phyloP scores from a whole-genome alignment of 306 rosid genomes.

The Casuarina glauca region DNA sequence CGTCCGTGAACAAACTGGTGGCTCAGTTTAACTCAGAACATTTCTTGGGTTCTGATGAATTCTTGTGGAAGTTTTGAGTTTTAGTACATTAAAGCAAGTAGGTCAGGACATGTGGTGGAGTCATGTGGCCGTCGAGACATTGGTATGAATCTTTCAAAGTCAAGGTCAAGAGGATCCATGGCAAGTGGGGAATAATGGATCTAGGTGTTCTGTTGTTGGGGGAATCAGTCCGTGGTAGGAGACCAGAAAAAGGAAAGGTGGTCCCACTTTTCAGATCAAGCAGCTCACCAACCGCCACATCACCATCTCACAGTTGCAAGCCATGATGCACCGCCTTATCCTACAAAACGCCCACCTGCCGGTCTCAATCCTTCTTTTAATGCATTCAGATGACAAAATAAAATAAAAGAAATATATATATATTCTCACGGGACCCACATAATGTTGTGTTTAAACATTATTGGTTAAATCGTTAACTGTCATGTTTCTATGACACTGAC shows the following conservation, averaged over 20 bases:
- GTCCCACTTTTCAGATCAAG: conserved; percentile 14
- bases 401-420: too few relatives aligned
- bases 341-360: too few relatives aligned
- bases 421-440: too few relatives aligned
- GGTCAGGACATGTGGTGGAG: not conserved
- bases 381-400: too few relatives aligned
- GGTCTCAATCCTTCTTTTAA: too few relatives aligned
- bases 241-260: not conserved
- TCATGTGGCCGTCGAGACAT: not conserved
- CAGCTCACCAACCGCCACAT: conserved; percentile 21
- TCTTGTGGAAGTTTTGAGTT: too few relatives aligned
- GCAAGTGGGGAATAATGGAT: not conserved
- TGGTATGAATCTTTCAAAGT: not conserved
- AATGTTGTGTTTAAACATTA: too few relatives aligned
- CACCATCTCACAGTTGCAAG: not conserved
- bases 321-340: not conserved
- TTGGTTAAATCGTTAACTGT: too few relatives aligned
- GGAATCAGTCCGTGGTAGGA: not conserved
- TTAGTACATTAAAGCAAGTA: too few relatives aligned
- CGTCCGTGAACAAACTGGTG: not conserved
- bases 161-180: conserved; percentile 14
- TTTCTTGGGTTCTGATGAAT: not conserved
- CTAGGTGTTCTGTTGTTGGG: not conserved
- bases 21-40: not conserved
- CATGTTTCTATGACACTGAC: too few relatives aligned